Evolutionary conservation across 192 early-diverging fungal species (phyloP), one percentile per base, ranked within the genome.

Genomic region (Gamsiella multidivaricata): DNA sequence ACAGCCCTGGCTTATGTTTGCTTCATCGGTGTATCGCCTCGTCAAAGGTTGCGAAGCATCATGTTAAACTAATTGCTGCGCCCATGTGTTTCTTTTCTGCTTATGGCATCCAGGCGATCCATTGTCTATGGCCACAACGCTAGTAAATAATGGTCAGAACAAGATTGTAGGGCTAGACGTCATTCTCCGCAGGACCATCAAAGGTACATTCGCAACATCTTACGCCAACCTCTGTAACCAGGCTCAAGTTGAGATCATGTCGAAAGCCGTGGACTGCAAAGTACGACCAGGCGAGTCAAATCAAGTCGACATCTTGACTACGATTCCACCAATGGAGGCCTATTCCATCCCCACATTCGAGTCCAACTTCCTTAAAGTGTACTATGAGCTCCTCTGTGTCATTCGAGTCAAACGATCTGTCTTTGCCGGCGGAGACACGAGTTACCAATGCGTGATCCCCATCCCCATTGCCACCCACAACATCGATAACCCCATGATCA

Each of bases 311-410:
- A 69, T 78, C 61, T 29, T 78, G 36, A 69, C 74, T 7, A 78
- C 74, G 5, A 69, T 78, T 25, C 74, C 74, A 15, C 74, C 74
- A 0, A 45, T 62, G 33, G 61, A 64, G 45, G 17, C 53, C 15
- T 53, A 51, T 2, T 69, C 66, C 20, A 46, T 78, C 29, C 74
- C 74, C 2, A 78, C 74, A 1, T 78, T 78, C 37, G 74, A 78
- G 32, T 78, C 74, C 74, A 78, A 78, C 50, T 78, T 78, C 29
- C 36, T 78, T 8, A 78, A 78, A 54, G 66, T 78, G 15, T 78
- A 64, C 31, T 78, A 78, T 17, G 74, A 78, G 22, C 43, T 78
- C 18, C 9, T 78, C 1, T 78, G 65, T 42, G 55, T 69, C 14
- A 6, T 78, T 45, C 65, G 66, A 12, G 61, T 78, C 28, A 78